Base-by-base conservation (phyloP, 2,329 filamentous ascomycete genomes). In the Thelonectria blattea region DNA sequence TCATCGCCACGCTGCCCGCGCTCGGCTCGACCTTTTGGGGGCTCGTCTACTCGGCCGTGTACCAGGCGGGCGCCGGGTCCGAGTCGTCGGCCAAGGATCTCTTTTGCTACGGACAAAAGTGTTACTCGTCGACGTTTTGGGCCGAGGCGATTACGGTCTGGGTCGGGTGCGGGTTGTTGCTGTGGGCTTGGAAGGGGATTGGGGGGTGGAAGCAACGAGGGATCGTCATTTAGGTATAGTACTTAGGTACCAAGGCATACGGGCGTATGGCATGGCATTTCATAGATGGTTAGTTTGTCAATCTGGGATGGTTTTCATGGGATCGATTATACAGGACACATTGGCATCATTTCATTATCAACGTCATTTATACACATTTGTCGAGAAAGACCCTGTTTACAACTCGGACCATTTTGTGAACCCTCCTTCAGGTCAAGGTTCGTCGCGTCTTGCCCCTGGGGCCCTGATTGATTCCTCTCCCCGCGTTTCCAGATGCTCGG, bases 1-100 rank as follows among this genome's bases (percentile, higher is more conserved):
- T 98, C 62, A 88, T 98, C 8, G 93, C 93, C 43, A 95, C 96
- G 82, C 88, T 94, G 58, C 95, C 95, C 3, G 95, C 95, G 0
- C 78, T 91, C 0, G 95, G 94, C 0, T 93, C 94, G 0, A 92
- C 92, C 0, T 83, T 97, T 32, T 99, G 94, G 93, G 92, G 93
- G 0, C 76, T 95, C 1, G 80, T 97, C n/a, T 99, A 98, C 74
- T 92, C 91, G 6, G 85, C 82, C 0, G 88, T 92, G 2, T 96
- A 96, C 71, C 88, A 95, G 75, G 82, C 82, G 45, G 90, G 85
- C 1, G 88, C 88, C 0, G 78, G 78, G 15, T 48, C 67, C 2
- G 73, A 65, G 17, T 73, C 67, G 3, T 70, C 66, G 18, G 69
- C 73, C 52, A 71, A 79, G 0, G 81, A 85, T 62, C 78, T 84